phyloP scores from a whole-genome alignment of 2,329 filamentous ascomycete genomes.

The Chaetomiaceae sp. region DNA sequence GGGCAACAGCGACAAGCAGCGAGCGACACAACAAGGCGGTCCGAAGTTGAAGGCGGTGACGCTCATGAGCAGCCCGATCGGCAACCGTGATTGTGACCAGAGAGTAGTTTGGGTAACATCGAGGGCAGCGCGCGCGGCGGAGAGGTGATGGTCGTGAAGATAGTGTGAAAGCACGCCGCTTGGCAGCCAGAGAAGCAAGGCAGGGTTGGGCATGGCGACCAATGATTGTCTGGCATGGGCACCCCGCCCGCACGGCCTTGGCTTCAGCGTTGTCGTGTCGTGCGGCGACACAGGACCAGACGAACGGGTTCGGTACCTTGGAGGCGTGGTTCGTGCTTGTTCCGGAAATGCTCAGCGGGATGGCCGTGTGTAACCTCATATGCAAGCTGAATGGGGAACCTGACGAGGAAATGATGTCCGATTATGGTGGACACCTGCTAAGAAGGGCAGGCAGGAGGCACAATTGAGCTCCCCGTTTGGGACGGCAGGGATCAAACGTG shows the following conservation, averaged over 20 bases:
- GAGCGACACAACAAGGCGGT: no score
- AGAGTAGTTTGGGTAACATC: background rate
- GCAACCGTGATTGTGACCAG: background rate
- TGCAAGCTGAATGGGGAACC: constrained; percentile 11
- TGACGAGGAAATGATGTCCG: constrained; percentile 9
- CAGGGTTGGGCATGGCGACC: no score
- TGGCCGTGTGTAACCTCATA: background rate
- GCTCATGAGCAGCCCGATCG: background rate
- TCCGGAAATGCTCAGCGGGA: constrained; percentile 13
- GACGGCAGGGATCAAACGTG: background rate
- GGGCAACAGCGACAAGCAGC: no score
- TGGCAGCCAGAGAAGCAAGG: no score
- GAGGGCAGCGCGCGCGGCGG: no score
- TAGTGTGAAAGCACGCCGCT: no score
- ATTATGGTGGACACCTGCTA: constrained; percentile 3
- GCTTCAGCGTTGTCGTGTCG: constrained; percentile 8
- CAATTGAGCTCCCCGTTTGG: constrained; percentile 13
- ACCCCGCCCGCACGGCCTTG: background rate
- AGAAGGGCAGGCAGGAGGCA: background rate
- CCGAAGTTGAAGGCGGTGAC: background rate
- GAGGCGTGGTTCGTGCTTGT: constrained; percentile 3
- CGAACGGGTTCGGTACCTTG: constrained; percentile 1
- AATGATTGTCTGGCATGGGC: no score
- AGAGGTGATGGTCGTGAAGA: no score
- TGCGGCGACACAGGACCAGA: constrained; percentile 1